Base-by-base conservation (phyloP, 352 stramenopile genomes). In the Globisporangium perplexum region DNA sequence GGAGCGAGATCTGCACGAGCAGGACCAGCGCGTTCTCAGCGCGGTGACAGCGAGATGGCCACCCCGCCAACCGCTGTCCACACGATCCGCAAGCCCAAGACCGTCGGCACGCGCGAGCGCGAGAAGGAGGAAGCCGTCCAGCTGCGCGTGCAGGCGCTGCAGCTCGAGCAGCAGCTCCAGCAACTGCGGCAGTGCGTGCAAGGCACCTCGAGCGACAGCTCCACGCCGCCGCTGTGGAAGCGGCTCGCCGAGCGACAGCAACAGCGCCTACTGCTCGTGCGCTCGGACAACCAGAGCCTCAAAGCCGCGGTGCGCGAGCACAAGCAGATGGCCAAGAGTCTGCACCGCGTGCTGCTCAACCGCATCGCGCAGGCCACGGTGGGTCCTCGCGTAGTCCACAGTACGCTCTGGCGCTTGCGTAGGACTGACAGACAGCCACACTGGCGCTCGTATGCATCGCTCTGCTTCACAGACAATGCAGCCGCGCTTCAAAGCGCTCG, bases 121-220 rank as follows among this genome's bases (percentile, higher is more conserved):
- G 39, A 45, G 23, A 17, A n/a, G 28, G 20, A 47, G 15, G 20
- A 55, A 18, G 24, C 49, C 11, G 47, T 28, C 22, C 48, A 44
- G 3, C 35, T 46, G 22, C 48, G 48, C 33, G 24, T 22, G 38
- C 23, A 55, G 36, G 49, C 31, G 14, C 4, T 53, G 47, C 47
- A 53, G 22, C 47, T 55, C 12, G 23, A 46, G 17, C 35, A 36
- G 17, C 49, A 55, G 35, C 49, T 47, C 2, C 35, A 55, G 22
- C 49, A 55, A 11, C 17, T 55, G 7, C 47, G 47, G 1, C 47
- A 45, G 22, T 30, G 47, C 2, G 47, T 53, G 47, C 47, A 53
- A 22, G 18, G 39, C n/a, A 18, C 39, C 18, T 20, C 39, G 6
- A 10, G 7, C n/a, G 39, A 20, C 18, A 45, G 39, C 39, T 20